Evolutionary conservation across 352 stramenopile genomes (phyloP), one percentile per base, ranked within the genome.

Genomic region (Elongisporangium anandrum): DNA sequence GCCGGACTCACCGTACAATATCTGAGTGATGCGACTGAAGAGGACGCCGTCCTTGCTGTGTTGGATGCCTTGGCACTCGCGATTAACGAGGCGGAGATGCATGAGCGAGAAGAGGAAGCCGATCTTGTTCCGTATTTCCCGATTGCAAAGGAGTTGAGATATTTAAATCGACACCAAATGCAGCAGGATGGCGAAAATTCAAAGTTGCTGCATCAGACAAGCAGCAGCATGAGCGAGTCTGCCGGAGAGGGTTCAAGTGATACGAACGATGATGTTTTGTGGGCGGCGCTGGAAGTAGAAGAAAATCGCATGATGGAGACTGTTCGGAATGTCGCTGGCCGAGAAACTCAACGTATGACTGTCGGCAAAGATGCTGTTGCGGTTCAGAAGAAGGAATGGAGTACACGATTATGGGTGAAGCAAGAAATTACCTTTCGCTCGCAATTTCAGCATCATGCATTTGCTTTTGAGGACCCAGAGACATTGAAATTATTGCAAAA

Each of bases 201-300:
- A n/a, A 38, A 38, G 24, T 10, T 49, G 4, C 55, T 26, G 5
- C 23, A 19, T 54, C 55, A 49, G 17, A 29, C 55, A 45, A 45
- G 34, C 34, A 45, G 34, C 13, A 12, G 34, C 34, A 45, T 45
- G 34, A 45, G 34, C 13, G 34, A 45, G 1, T 52, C 48, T 52
- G 48, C 21, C 17, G 34, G 17, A 50, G 17, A 48, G 21, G 20
- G 34, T 54, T 47, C 53, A 51, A 58, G 72, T 45, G 80, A 93
- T 21, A 72, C 80, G 0, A 65, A 64, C 22, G 79, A 90, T 48
- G 72, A 74, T 1, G 71, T 88, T 3, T 54, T 93, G 19, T 89
- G 77, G 74, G 86, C 86, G 52, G 82, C 80, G 10, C 69, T 92
- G 1, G 81, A 94, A 66, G 86, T 95, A 0, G 86, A 95, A 64